phyloP scores from a whole-genome alignment of 2,329 filamentous ascomycete genomes.

The Clathrospora elynae region DNA sequence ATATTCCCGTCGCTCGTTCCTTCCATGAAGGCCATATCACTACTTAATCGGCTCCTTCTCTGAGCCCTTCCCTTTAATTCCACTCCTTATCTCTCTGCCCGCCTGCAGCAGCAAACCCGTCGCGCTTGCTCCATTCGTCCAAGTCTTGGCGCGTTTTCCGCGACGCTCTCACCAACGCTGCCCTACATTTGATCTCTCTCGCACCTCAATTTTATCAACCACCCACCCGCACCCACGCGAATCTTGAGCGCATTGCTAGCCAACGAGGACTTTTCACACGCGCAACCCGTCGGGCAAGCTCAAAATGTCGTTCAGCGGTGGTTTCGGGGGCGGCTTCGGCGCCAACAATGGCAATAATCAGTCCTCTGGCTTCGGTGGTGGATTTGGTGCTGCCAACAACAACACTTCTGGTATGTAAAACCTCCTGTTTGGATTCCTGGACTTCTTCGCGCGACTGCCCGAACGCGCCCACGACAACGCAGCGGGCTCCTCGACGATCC shows the following conservation, averaged over 20 bases:
- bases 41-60: constrained; percentile 40
- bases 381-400: constrained; percentile 49
- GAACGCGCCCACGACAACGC: constrained; percentile 38
- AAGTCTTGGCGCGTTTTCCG: constrained; percentile 45
- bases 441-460: constrained; percentile 29
- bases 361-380: constrained; percentile 44
- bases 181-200: constrained; percentile 24
- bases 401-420: constrained; percentile 59
- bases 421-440: constrained; percentile 23
- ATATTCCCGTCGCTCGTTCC: constrained; percentile 30
- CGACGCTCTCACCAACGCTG: constrained; percentile 28
- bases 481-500: constrained; percentile 34
- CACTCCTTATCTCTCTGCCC: constrained; percentile 25
- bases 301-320: constrained; percentile 58
- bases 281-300: constrained; percentile 29
- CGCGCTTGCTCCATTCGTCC: constrained; percentile 25
- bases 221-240: constrained; percentile 25
- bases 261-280: constrained; percentile 24
- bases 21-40: constrained; percentile 37
- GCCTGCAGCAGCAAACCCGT: constrained; percentile 20
- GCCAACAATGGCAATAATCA: constrained; percentile 44
- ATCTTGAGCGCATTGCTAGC: constrained; percentile 27
- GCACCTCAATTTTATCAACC: constrained; percentile 23
- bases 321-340: constrained; percentile 54
- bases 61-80: constrained; percentile 26